phyloP scores from a whole-genome alignment of 2,329 filamentous ascomycete species.

The Fusarium verticillioides region DNA sequence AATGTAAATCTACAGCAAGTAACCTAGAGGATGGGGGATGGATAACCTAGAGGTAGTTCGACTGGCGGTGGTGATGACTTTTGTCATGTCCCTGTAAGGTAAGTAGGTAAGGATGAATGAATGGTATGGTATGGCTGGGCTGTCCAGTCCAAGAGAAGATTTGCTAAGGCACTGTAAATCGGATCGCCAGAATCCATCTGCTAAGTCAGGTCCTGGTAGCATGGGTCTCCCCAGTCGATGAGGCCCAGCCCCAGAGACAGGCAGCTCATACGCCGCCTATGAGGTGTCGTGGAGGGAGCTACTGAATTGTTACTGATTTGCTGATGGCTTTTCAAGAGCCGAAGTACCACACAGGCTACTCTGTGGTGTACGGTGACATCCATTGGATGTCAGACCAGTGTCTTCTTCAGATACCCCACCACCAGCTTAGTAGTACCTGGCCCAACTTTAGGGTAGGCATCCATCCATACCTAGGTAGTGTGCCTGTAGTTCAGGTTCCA shows the following conservation, averaged over 20 bases:
- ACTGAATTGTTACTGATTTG: slow-evolving; percentile 33
- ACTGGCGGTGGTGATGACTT: slow-evolving; percentile 47
- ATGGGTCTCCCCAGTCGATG: slow-evolving; percentile 42
- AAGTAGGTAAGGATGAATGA: not conserved
- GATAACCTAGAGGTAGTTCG: slow-evolving; percentile 25
- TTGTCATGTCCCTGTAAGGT: slow-evolving; percentile 34
- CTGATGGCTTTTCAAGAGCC: slow-evolving; percentile 13
- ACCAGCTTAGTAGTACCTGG: slow-evolving; percentile 13
- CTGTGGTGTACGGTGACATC: slow-evolving; percentile 36
- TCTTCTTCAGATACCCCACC: slow-evolving; percentile 21
- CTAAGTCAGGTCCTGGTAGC: slow-evolving; percentile 5
- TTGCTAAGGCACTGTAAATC: slow-evolving; percentile 41
- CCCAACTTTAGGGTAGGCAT: not conserved
- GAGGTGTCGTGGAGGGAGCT: slow-evolving; percentile 2
- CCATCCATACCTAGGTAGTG: not conserved
- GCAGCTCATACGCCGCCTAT: not conserved
- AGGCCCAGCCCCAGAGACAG: slow-evolving; percentile 35
- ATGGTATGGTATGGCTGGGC: not conserved
- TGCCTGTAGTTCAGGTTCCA: too few species aligned
- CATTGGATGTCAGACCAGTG: slow-evolving; percentile 6
- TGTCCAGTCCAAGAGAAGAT: slow-evolving; percentile 42
- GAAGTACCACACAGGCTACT: slow-evolving; percentile 36
- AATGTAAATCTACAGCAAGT: slow-evolving; percentile 15
- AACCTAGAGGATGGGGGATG: slow-evolving; percentile 19
- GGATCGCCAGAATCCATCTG: slow-evolving; percentile 9